Conservation (phyloP, 2,329 filamentous ascomycete genomes). For the Fusarium sambucinum region DNA sequence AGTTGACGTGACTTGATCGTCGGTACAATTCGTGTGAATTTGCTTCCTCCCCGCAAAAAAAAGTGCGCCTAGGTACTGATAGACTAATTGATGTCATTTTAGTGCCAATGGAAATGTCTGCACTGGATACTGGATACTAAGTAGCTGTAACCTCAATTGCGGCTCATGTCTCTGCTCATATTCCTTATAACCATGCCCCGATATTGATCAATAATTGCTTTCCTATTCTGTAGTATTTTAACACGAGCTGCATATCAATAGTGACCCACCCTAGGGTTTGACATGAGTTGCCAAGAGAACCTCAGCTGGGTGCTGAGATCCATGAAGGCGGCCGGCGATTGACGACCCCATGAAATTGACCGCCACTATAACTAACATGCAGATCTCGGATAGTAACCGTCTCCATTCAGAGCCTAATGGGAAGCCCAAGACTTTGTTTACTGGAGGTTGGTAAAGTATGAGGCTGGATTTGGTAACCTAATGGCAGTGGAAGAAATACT, state of each 20-base stretch:
- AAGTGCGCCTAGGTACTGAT: slow-evolving; percentile 12
- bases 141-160: not conserved
- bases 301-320: slow-evolving; percentile 1
- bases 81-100: slow-evolving; percentile 41
- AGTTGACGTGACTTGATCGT: slow-evolving; percentile 30
- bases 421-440: not conserved
- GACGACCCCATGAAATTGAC: slow-evolving; percentile 6
- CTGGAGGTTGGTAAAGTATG: slow-evolving; percentile 8
- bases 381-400: not conserved
- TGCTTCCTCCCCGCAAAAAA: slow-evolving; percentile 38
- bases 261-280: not conserved
- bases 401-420: slow-evolving; percentile 1
- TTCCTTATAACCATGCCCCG: too few relatives aligned
- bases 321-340: not conserved
- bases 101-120: slow-evolving; percentile 32
- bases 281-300: not conserved
- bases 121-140: not conserved
- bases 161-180: not conserved
- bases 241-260: not conserved
- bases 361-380: not conserved
- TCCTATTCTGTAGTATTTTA: not conserved
- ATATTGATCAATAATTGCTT: not conserved
- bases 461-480: slow-evolving; percentile 7
- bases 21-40: slow-evolving; percentile 19
- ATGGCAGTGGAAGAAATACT: slow-evolving; percentile 18